Evolutionary conservation across 495 filamentous ascomycete species (phyloP).

Genomic region (Xylaria scruposa): DNA sequence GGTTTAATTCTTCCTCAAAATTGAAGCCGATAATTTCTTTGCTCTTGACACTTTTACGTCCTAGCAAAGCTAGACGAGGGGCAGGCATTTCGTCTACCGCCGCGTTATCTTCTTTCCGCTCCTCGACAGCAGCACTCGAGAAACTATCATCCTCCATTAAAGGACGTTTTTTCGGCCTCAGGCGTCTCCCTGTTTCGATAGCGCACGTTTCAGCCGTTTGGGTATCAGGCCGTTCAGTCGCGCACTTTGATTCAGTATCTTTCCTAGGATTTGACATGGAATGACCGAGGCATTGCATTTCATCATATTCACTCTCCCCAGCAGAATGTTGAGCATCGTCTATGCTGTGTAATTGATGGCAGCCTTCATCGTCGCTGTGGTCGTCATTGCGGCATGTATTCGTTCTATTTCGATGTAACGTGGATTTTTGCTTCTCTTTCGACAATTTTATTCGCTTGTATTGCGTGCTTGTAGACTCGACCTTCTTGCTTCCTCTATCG

Average conservation of each 20-base stretch:
- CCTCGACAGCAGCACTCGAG: not conserved
- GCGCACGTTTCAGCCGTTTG: not conserved
- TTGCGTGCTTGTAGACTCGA: not conserved
- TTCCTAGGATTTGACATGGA: not conserved
- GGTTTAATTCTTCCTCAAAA: constrained; percentile 36
- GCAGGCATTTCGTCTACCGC: constrained; percentile 24
- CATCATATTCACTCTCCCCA: not conserved
- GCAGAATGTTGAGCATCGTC: not conserved
- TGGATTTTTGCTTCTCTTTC: not conserved
- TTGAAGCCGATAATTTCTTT: constrained; percentile 52
- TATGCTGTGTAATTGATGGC: not conserved
- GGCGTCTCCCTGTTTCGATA: not conserved
- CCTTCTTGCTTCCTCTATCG: not conserved
- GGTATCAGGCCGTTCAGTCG: not conserved
- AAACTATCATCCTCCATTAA: not conserved
- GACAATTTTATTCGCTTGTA: not conserved
- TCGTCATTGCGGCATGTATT: not conserved
- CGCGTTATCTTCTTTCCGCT: constrained; percentile 5
- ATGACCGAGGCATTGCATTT: not conserved
- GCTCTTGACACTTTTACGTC: constrained; percentile 51
- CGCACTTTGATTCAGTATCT: not conserved
- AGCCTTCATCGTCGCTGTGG: not conserved
- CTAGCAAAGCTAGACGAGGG: constrained; percentile 44
- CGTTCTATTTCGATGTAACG: not conserved
- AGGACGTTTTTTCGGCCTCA: not conserved